Conservation (phyloP, 2,329 filamentous ascomycete species). For the Ophiosphaerella korrae region DNA sequence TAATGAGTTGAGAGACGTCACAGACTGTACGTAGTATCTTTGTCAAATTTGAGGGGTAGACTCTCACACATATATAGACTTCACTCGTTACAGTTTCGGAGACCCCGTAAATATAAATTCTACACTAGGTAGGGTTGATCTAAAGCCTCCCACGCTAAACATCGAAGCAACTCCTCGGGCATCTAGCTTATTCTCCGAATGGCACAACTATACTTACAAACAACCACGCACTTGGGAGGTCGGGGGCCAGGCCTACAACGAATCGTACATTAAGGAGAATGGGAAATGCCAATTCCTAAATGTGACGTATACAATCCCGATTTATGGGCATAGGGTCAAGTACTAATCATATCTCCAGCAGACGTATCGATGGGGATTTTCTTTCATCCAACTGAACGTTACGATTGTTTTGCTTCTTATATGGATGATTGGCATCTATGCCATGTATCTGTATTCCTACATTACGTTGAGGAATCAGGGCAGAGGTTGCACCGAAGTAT, state of each 20-base stretch:
- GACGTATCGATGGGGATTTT: slow-evolving; percentile 33
- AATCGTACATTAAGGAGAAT: not conserved
- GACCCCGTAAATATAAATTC: no score
- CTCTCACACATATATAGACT: no score
- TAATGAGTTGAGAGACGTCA: not conserved
- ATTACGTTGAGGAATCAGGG: slow-evolving; percentile 9
- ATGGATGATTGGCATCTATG: slow-evolving; percentile 23
- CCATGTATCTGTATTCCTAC: slow-evolving; percentile 18
- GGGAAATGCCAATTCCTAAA: slow-evolving; percentile 17
- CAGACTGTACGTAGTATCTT: not conserved
- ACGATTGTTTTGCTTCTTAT: slow-evolving; percentile 15
- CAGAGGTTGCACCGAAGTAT: slow-evolving; percentile 2
- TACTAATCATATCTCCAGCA: slow-evolving; percentile 7
- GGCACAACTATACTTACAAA: no score
- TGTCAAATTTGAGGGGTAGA: not conserved
- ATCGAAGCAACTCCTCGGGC: not conserved
- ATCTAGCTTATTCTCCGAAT: no score
- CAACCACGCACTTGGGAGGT: slow-evolving; percentile 7
- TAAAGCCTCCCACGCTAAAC: not conserved
- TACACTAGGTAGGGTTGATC: not conserved
- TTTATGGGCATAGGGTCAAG: not conserved
- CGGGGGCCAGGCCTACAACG: not conserved
- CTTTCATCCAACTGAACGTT: slow-evolving; percentile 24
- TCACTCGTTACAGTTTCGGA: no score
- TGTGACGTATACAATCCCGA: not conserved